Percentiles rank a stretch among this genome's conserved stretches.
Evolutionary conservation across 2,329 filamentous ascomycete genomes (phyloP).

Genomic region (Nigrospora oryzae): DNA sequence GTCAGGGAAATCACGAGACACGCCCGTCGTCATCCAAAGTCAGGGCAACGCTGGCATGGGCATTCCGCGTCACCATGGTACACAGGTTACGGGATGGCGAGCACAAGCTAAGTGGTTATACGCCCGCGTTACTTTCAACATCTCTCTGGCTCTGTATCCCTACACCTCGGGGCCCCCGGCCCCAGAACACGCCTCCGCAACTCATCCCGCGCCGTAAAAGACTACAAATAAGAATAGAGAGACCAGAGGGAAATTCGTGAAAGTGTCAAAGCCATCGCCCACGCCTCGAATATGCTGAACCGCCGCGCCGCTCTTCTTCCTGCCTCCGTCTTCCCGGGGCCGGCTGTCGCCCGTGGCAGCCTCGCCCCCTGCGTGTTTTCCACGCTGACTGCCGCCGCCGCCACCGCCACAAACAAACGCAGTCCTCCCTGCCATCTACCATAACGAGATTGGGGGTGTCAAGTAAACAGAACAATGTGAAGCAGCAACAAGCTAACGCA

Average conservation of each 20-base stretch:
- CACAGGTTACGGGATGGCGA: slow-evolving; percentile 1
- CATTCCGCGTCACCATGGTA: slow-evolving; percentile 5
- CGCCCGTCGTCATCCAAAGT: too few species aligned
- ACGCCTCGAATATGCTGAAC: slow-evolving; percentile 1
- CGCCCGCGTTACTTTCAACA: background rate
- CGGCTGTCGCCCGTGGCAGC: background rate
- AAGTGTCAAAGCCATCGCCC: slow-evolving; percentile 1
- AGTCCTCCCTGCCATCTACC: slow-evolving; percentile 24
- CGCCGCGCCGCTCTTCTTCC: background rate
- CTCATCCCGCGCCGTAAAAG: slow-evolving; percentile 1
- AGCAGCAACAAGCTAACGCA: slow-evolving; percentile 1
- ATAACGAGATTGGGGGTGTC: slow-evolving; percentile 17
- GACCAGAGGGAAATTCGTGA: background rate
- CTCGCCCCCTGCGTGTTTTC: background rate
- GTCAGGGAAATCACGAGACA: too few species aligned
- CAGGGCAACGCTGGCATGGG: background rate
- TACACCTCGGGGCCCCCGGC: background rate
- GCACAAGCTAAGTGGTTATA: background rate
- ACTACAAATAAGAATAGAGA: background rate
- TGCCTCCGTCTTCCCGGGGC: too few species aligned
- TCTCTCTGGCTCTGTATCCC: slow-evolving; percentile 1
- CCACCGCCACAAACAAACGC: slow-evolving; percentile 3
- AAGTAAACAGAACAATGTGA: slow-evolving; percentile 16
- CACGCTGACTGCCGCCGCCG: background rate
- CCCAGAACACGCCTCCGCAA: background rate